Conservation (phyloP, 805 yeast species). For the Kuraishia ogatae region DNA sequence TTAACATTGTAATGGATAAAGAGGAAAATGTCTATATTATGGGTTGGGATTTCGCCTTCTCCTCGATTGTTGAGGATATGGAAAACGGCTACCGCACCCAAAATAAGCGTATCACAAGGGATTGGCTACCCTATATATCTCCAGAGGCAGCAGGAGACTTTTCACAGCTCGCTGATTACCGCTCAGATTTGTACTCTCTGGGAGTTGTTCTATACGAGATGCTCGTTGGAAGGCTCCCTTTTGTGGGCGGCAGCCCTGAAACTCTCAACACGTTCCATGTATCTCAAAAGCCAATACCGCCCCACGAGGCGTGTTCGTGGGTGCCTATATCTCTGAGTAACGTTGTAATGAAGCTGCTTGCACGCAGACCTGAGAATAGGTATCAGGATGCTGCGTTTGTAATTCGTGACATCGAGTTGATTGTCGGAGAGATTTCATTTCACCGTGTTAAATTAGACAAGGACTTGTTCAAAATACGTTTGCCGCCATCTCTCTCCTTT, state of each 20-base stretch:
- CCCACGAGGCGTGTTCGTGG: slow-evolving; percentile 22
- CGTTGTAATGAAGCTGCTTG: slow-evolving; percentile 32
- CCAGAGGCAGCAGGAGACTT: slow-evolving; percentile 39
- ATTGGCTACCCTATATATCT: slow-evolving; percentile 36
- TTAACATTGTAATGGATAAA: slow-evolving; percentile 27
- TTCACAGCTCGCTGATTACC: slow-evolving; percentile 29
- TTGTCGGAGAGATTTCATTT: slow-evolving; percentile 15
- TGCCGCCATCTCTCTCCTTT: slow-evolving; percentile 8
- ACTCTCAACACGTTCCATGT: slow-evolving; percentile 31
- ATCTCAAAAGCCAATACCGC: slow-evolving; percentile 31
- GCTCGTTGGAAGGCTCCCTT: slow-evolving; percentile 36
- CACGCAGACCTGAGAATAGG: slow-evolving; percentile 30
- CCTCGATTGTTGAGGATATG: slow-evolving; percentile 31
- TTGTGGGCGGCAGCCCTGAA: slow-evolving; percentile 28
- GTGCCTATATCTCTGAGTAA: slow-evolving; percentile 24
- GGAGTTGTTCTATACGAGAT: slow-evolving; percentile 43
- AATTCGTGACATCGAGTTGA: slow-evolving; percentile 25
- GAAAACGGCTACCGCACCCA: slow-evolving; percentile 30
- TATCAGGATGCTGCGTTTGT: slow-evolving; percentile 26
- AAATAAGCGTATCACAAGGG: slow-evolving; percentile 28
- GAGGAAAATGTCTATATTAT: slow-evolving; percentile 27
- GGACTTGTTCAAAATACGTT: not conserved
- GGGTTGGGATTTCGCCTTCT: slow-evolving; percentile 42
- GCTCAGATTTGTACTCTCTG: slow-evolving; percentile 39
- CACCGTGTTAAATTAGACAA: not conserved